These are phyloP conservation scores for Termitomyces sp. DNA, from an alignment of 768 basidiomycete species.

Conservation along the genomic window DNA sequence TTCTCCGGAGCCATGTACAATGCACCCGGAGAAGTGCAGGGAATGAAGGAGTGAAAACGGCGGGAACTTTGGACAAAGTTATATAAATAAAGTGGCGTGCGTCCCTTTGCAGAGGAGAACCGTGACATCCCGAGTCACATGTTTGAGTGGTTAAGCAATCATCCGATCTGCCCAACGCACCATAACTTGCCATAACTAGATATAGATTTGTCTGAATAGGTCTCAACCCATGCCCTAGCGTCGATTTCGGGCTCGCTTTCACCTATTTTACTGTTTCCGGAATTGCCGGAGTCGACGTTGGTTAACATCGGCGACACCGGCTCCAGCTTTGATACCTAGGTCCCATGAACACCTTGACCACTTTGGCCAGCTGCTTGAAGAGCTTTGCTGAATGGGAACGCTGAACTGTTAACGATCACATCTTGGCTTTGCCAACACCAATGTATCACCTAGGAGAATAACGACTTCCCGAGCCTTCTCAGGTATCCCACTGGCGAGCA, in stretches of 20 bases:
- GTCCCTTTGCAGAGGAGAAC: slow-evolving; percentile 10
- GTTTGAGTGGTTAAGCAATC: background rate
- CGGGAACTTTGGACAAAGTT: background rate
- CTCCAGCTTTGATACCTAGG: background rate
- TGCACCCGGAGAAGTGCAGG: slow-evolving; percentile 15
- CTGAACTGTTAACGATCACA: slow-evolving; percentile 11
- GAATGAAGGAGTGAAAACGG: slow-evolving; percentile 13
- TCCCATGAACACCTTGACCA: slow-evolving; percentile 7
- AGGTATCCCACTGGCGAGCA: slow-evolving; percentile 13
- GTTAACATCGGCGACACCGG: background rate
- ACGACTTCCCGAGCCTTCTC: slow-evolving; percentile 18
- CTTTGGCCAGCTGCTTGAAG: slow-evolving; percentile 16
- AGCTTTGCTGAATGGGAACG: slow-evolving; percentile 3
- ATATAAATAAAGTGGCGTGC: slow-evolving; percentile 12
- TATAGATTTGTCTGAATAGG: background rate
- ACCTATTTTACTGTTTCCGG: background rate
- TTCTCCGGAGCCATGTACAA: slow-evolving; percentile 64
- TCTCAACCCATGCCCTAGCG: background rate
- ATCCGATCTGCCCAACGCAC: background rate
- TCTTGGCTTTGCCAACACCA: slow-evolving; percentile 21
- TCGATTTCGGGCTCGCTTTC: background rate
- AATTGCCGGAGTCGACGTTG: background rate
- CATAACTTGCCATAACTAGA: background rate
- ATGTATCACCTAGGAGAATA: slow-evolving; percentile 16
- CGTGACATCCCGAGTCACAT: slow-evolving; percentile 16